These are phyloP conservation scores for Epithemia pelagica DNA, from an alignment of 108 stramenopile species.

Conservation along the genomic window DNA sequence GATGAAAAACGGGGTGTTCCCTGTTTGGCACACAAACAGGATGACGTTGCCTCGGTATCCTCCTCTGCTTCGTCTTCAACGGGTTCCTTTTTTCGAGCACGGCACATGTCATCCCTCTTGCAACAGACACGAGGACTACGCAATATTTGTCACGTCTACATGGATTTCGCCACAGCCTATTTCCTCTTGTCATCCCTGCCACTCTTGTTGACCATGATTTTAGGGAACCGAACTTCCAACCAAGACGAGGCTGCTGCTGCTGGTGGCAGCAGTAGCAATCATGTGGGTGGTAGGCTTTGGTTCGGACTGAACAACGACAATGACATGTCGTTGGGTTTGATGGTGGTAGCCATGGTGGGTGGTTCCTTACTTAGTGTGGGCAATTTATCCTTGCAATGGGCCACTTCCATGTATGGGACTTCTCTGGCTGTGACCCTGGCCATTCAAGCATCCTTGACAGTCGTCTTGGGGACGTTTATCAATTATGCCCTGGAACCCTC, in stretches of 20 bases:
- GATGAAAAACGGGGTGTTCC: no score
- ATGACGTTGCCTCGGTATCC: no score
- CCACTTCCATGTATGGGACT: slow-evolving; percentile 25
- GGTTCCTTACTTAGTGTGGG: slow-evolving; percentile 28
- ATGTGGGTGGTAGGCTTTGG: no score
- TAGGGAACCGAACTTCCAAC: background rate
- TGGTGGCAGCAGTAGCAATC: no score
- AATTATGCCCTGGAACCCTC: slow-evolving; percentile 33
- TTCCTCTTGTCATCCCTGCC: slow-evolving; percentile 19
- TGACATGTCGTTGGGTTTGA: slow-evolving; percentile 6
- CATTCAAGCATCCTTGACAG: slow-evolving; percentile 34
- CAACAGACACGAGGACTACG: background rate
- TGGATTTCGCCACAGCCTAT: slow-evolving; percentile 36
- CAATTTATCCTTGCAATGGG: slow-evolving; percentile 30
- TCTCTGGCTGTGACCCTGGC: slow-evolving; percentile 30
- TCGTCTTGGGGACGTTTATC: slow-evolving; percentile 32
- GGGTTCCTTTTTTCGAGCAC: background rate
- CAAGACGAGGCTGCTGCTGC: background rate
- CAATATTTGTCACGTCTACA: slow-evolving; percentile 25
- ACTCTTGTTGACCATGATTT: slow-evolving; percentile 6
- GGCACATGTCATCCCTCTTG: slow-evolving; percentile 1
- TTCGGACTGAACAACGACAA: background rate
- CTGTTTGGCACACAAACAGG: no score
- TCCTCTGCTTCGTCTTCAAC: background rate
- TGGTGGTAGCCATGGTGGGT: slow-evolving; percentile 21